phyloP scores from a whole-genome alignment of 2,329 filamentous ascomycete genomes.

The Helminthosporium solani region DNA sequence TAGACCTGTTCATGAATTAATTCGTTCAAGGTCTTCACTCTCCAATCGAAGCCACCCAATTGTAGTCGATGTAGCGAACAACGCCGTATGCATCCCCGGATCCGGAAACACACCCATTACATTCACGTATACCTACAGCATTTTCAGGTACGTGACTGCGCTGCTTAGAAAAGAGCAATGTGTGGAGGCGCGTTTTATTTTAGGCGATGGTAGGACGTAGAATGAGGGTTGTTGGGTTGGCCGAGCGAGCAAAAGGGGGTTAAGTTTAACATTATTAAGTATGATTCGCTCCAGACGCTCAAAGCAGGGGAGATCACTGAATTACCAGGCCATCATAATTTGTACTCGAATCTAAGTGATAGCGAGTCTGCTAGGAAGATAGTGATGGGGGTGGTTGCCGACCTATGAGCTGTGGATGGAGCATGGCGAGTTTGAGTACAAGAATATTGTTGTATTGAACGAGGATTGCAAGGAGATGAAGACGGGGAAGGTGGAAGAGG shows the following conservation, averaged over 20 bases:
- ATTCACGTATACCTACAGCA: constrained; percentile 54
- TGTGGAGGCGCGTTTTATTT: constrained; percentile 38
- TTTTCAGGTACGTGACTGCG: constrained; percentile 50
- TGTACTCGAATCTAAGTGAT: constrained; percentile 9
- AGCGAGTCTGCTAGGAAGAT: constrained; percentile 1
- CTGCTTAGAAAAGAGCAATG: constrained; percentile 46
- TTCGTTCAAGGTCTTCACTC: constrained; percentile 18
- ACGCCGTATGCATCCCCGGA: constrained; percentile 51
- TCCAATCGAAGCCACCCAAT: constrained; percentile 5
- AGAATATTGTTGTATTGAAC: constrained; percentile 5
- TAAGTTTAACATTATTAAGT: constrained; percentile 18
- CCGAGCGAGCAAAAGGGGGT: constrained; percentile 10
- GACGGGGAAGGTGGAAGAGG: constrained; percentile 4
- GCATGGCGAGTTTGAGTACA: constrained; percentile 5
- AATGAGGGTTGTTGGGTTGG: constrained; percentile 14
- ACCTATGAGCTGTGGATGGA: constrained; percentile 9
- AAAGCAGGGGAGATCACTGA: constrained; percentile 12
- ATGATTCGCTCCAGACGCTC: constrained; percentile 16
- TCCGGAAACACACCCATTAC: constrained; percentile 47
- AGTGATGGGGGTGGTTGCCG: constrained; percentile 4
- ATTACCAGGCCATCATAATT: constrained; percentile 8
- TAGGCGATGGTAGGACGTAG: constrained; percentile 13
- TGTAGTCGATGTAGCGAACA: constrained; percentile 11
- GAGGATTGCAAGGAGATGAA: constrained; percentile 16
- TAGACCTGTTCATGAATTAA: constrained; percentile 31